These are phyloP conservation scores for Talaromyces funiculosus DNA, from an alignment of 2,329 filamentous ascomycete genomes.

Conservation along the genomic window DNA sequence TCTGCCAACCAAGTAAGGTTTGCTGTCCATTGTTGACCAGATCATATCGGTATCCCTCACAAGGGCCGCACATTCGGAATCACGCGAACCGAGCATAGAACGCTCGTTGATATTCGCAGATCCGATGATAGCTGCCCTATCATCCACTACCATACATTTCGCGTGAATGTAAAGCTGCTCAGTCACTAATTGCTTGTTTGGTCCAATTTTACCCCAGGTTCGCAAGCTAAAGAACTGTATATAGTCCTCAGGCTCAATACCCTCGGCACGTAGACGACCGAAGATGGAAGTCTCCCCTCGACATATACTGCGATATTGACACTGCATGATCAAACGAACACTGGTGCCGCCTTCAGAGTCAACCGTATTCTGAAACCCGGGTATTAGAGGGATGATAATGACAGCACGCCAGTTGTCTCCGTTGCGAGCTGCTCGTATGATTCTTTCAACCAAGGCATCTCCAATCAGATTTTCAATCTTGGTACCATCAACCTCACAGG, in stretches of 20 bases:
- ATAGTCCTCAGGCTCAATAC: slow-evolving; percentile 89
- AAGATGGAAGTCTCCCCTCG: slow-evolving; percentile 90
- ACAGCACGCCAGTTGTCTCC: slow-evolving; percentile 86
- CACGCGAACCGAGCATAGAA: slow-evolving; percentile 84
- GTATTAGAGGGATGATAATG: slow-evolving; percentile 89
- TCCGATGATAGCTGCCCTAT: slow-evolving; percentile 86
- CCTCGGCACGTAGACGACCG: slow-evolving; percentile 68
- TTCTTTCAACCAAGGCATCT: slow-evolving; percentile 87
- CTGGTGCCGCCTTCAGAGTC: slow-evolving; percentile 91
- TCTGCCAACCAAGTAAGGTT: slow-evolving; percentile 81
- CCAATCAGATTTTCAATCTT: slow-evolving; percentile 91
- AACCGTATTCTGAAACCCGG: slow-evolving; percentile 97
- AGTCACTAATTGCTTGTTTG: slow-evolving; percentile 75
- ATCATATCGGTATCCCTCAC: slow-evolving; percentile 92
- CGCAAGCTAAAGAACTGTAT: slow-evolving; percentile 92
- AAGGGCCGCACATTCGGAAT: slow-evolving; percentile 86
- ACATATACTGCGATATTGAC: slow-evolving; percentile 93
- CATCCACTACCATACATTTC: slow-evolving; percentile 93
- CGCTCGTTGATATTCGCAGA: slow-evolving; percentile 98
- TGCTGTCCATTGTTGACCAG: slow-evolving; percentile 82
- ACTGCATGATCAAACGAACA: slow-evolving; percentile 92
- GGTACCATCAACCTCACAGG: slow-evolving; percentile 78
- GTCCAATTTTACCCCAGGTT: slow-evolving; percentile 85
- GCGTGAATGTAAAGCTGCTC: slow-evolving; percentile 98
- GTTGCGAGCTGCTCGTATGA: slow-evolving; percentile 75